phyloP scores from a whole-genome alignment of 805 yeast genomes.

The Candida vartiovaarae region DNA sequence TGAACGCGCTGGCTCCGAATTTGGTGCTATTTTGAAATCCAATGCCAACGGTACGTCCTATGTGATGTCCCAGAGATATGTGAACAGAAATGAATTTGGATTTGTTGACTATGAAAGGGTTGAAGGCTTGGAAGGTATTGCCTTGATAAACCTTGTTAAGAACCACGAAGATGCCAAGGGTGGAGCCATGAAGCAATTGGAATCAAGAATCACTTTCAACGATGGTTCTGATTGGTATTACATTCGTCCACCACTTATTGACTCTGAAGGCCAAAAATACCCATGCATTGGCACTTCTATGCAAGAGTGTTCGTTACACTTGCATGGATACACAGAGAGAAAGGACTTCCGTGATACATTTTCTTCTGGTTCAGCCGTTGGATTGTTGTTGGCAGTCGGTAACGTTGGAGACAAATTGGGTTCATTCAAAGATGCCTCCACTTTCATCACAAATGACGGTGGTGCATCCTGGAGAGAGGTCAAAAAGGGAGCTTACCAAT shows the following conservation, averaged over 20 bases:
- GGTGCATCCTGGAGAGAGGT: constrained; percentile 86
- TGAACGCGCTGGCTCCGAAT: constrained; percentile 43
- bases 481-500: constrained; percentile 64
- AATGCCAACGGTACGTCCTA: constrained; percentile 89
- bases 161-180: constrained; percentile 40
- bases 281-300: constrained; percentile 44
- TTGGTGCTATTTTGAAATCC: constrained; percentile 78
- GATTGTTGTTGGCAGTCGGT: constrained; percentile 81
- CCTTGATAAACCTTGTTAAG: constrained; percentile 61
- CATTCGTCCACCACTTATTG: constrained; percentile 60
- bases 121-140: constrained; percentile 79
- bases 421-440: constrained; percentile 46
- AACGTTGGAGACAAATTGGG: constrained; percentile 67
- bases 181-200: constrained; percentile 49
- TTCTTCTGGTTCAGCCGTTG: constrained; percentile 85
- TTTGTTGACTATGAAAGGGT: constrained; percentile 85
- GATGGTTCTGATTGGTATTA: constrained; percentile 88
- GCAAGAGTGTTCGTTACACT: constrained; percentile 66
- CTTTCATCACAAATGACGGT: constrained; percentile 79
- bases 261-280: constrained; percentile 52
- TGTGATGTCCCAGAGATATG: constrained; percentile 58
- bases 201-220: constrained; percentile 72
- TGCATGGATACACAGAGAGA: constrained; percentile 90
- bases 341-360: constrained; percentile 75
- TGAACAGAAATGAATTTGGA: constrained; percentile 70